These are phyloP conservation scores for Kodamaea anthophila DNA, from an alignment of 1,139 yeast species.

Conservation along the genomic window DNA sequence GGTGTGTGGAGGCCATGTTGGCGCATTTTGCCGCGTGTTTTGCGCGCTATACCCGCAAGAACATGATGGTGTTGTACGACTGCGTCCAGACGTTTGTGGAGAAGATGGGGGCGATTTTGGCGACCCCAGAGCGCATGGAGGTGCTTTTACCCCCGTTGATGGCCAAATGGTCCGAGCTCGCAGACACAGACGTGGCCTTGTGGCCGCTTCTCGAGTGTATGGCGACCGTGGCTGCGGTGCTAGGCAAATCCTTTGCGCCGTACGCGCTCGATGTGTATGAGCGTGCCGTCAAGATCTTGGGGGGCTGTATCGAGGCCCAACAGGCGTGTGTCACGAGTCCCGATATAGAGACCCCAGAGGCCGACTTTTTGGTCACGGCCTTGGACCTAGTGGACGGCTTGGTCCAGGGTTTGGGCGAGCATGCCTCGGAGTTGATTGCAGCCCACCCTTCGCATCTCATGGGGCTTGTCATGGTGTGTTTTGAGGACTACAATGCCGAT, in stretches of 20 bases:
- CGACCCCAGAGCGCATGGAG: slow-evolving; percentile 38
- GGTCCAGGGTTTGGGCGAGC: slow-evolving; percentile 76
- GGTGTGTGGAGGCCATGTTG: slow-evolving; percentile 47
- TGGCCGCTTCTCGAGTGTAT: slow-evolving; percentile 93
- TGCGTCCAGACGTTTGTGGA: slow-evolving; percentile 91
- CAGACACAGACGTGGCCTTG: slow-evolving; percentile 73
- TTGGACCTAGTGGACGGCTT: slow-evolving; percentile 87
- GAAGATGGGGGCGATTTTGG: slow-evolving; percentile 51
- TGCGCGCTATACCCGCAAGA: slow-evolving; percentile 70
- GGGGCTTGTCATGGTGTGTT: slow-evolving; percentile 61
- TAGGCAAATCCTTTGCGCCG: slow-evolving; percentile 81
- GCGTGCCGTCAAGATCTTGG: slow-evolving; percentile 66
- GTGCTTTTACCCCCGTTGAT: slow-evolving; percentile 74
- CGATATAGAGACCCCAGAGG: slow-evolving; percentile 70
- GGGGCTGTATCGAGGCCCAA: slow-evolving; percentile 62
- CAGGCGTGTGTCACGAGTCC: slow-evolving; percentile 65
- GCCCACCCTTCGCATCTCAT: slow-evolving; percentile 38
- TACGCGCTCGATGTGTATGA: slow-evolving; percentile 86
- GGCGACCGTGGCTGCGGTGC: slow-evolving; percentile 83
- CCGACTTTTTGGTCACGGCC: slow-evolving; percentile 84
- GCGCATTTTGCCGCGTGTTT: slow-evolving; percentile 71
- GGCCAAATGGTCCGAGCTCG: slow-evolving; percentile 66
- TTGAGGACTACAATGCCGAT: slow-evolving; percentile 73
- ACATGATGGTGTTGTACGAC: slow-evolving; percentile 76
- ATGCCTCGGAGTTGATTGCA: slow-evolving; percentile 52